Evolutionary conservation across 306 rosid species (phyloP), one percentile per base, ranked within the genome.

Genomic region (Dalbergia cochinchinensis): DNA sequence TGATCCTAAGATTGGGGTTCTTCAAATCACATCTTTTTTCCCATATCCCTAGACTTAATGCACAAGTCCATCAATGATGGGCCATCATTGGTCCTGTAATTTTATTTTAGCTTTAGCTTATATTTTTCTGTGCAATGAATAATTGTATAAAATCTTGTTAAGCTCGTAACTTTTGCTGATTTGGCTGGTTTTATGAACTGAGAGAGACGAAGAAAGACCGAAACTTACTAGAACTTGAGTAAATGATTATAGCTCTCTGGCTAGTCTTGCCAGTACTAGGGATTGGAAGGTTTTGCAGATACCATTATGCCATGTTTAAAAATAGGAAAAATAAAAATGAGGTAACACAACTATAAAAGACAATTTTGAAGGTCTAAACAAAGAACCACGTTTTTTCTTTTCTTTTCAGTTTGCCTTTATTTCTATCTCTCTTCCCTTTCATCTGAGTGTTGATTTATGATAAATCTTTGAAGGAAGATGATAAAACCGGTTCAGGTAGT

Each of bases 211-310:
- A 44, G 22, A 60, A n/a, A 60, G 34, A 22, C 16, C 6, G 8
- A 10, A 50, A 31, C 59, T 60, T 8, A n/a, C 15, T 74, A 26
- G 31, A 26, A 26, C 31, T 26, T 26, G 31, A 26, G 31, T 26
- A 26, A 1, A 26, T n/a, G 31, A 26, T 26, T 26, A 26, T 26
- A 26, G 31, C 31, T 26, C 1, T 26, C 31, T 26, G 31, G 31
- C 31, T 26, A 26, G 31, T 26, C 31, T 26, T 26, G 18, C 11
- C 42, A 54, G 51, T 71, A 16, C 45, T 15, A 51, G 33, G 11
- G 45, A 31, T 50, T 50, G 47, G 75, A 70, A 51, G 62, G 26
- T 45, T 68, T 8, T 45, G 73, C 57, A 68, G 39, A 65, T 41
- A 41, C 6, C 16, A 65, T 41, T 4, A 16, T 69, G 34, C 20